These are phyloP conservation scores for Pseudogymnoascus pannorum DNA, from an alignment of 2,329 filamentous ascomycete species.

Conservation along the genomic window DNA sequence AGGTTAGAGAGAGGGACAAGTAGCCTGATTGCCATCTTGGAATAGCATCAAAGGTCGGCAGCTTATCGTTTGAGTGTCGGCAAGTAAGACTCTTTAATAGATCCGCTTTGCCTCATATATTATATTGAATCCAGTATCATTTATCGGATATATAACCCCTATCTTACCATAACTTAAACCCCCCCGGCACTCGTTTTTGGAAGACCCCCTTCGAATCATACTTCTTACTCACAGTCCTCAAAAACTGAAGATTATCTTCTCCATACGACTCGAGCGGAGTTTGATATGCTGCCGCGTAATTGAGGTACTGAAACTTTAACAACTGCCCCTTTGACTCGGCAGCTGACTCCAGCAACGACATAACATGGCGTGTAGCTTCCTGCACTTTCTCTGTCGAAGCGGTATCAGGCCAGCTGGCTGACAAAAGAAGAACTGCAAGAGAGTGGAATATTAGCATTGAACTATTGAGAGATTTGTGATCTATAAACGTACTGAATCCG, in stretches of 20 bases:
- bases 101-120: too few relatives aligned
- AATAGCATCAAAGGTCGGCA: not conserved
- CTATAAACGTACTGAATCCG: not conserved
- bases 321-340: not conserved
- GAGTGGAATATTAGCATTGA: not conserved
- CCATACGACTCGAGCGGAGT: constrained; percentile 11
- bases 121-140: not conserved
- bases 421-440: not conserved
- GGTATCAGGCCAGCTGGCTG: not conserved
- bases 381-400: not conserved
- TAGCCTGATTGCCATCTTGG: constrained; percentile 21
- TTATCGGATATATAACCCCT: not conserved
- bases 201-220: constrained; percentile 25
- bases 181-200: constrained; percentile 22
- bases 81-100: too few relatives aligned
- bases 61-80: not conserved
- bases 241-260: not conserved
- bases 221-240: constrained; percentile 19
- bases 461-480: not conserved
- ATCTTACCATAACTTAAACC: constrained; percentile 19
- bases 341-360: not conserved
- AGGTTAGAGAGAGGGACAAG: constrained; percentile 18
- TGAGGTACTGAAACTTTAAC: constrained; percentile 13
- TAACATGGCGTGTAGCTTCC: not conserved
- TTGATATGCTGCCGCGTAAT: constrained; percentile 6